Base-by-base conservation (phyloP, 805 yeast species). In the Barnettozyma californica region DNA sequence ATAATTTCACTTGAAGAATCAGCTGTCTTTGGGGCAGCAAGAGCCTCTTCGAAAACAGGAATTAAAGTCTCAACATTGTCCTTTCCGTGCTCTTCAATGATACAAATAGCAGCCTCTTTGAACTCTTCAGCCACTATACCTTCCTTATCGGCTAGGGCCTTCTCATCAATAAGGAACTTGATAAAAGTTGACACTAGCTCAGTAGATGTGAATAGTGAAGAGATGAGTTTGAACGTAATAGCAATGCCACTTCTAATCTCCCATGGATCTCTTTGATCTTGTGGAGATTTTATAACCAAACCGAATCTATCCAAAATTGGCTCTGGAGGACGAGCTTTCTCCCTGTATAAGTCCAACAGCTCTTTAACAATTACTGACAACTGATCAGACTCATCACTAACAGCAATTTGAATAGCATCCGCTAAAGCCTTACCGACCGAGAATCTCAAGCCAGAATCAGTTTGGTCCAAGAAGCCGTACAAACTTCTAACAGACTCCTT, bases 241-340 rank as follows among this genome's bases (percentile, higher is more conserved):
- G 97, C 95, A 49, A 84, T 72, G 26, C 97, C 95, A 53, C 91
- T 80, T 62, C 99, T 76, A 33, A 76, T 77, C 61, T 87, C 94
- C 95, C 97, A 91, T 3, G 79, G 73, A 59, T 90, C 98, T 53
- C 75, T 78, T 57, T 79, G 81, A 18, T 74, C 80, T 18, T 75
- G 67, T 0, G 84, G 74, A 1, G 83, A 63, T 55, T 84, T 82
- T 41, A 86, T 74, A 4, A 81, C 80, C 54, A 91, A 72, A 2
- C 98, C 98, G 63, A 77, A 91, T 54, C 79, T 83, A 64, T 92
- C 97, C 41, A 78, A 68, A 38, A 79, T 73, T 4, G 92, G 85
- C n/a, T 81, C 80, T 8, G 95, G 86, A 1, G 95, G 94, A 54
- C 76, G 76, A 26, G 83, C 75, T 59, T 78, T 81, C 36, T 70